Percentiles rank a stretch among this genome's conserved stretches.
Evolutionary conservation across 495 filamentous ascomycete species (phyloP).

Genomic region (Penicillium crystallinum): DNA sequence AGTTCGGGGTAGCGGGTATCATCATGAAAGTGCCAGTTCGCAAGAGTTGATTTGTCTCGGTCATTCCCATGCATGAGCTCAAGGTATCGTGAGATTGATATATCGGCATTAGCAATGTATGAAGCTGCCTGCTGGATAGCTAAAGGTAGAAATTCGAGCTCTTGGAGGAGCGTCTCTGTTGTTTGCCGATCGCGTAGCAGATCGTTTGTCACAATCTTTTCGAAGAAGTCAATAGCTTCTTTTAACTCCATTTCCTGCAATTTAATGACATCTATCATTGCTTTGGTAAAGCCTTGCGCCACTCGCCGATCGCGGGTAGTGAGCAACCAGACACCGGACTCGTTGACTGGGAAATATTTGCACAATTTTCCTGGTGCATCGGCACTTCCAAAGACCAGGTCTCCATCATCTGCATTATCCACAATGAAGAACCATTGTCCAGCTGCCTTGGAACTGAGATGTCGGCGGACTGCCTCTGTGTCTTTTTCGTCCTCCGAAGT

Average conservation of each 20-base stretch:
- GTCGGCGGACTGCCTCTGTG: too few species aligned
- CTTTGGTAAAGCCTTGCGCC: too few species aligned
- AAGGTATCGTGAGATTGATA: conserved; percentile 38
- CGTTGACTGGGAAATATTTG: conserved; percentile 2
- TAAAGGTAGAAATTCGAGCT: conserved; percentile 26
- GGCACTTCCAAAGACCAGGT: background rate
- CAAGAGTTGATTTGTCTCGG: conserved; percentile 25
- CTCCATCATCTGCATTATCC: conserved; percentile 1
- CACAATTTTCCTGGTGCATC: background rate
- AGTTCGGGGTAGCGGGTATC: conserved; percentile 29
- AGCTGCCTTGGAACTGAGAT: background rate
- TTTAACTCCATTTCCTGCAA: too few species aligned
- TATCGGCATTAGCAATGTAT: conserved; percentile 31
- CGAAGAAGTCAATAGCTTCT: too few species aligned
- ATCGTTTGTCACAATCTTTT: too few species aligned
- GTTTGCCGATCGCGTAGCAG: too few species aligned
- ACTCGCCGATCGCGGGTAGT: too few species aligned
- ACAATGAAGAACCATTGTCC: conserved; percentile 1
- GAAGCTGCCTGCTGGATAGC: conserved; percentile 32
- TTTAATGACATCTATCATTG: too few species aligned
- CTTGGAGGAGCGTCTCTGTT: background rate
- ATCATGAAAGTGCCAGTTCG: conserved; percentile 44
- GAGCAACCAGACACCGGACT: too few species aligned
- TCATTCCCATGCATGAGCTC: conserved; percentile 34
- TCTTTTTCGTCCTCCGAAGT: too few species aligned